Base-by-base conservation (phyloP, 768 basidiomycete species). In the Hericium coralloides region DNA sequence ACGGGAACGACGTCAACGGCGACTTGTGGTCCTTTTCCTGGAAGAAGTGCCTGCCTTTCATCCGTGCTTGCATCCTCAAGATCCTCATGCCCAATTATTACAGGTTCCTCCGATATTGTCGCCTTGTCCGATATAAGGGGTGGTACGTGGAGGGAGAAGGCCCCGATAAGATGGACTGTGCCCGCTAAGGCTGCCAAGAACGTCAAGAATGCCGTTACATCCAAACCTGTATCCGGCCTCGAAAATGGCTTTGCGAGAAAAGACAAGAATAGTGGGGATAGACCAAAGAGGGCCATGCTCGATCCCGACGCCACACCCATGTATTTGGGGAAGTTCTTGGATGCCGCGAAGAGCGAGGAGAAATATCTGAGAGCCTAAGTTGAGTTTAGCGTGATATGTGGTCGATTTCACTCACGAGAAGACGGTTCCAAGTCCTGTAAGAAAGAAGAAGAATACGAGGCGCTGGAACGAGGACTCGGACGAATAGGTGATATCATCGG, bases 201-300 rank as follows among this genome's bases (percentile, higher is more conserved):
- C 12, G 64, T 69, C 22, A 84, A 71, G 66, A 80, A 91, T 12
- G 60, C 73, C 23, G 65, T 79, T 64, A 73, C 78, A 60, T 69
- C 79, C 51, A 72, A 73, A 47, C 77, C 78, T 23, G 72, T 73
- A 50, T 69, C 66, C 12, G 69, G 61, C 39, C 74, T 69, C 4
- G 79, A 81, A 68, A 91, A 91, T 65, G 74, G 82, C 15, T 56
- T 71, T 3, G 86, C 88, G 38, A 90, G 58, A 22, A 78, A 57
- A 20, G 89, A 85, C 7, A 91, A 76, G 61, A 88, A 80, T 20
- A 91, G 72, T 0, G 90, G 90, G 0, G 90, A 92, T 37, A 91
- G 76, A n/a, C 90, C 88, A 64, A 90, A 91, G 22, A 90, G 70
- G 2, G 87, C 81, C 76, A 83, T 83, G 65, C 78, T 84, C 10